Percentiles rank a stretch among this genome's conserved stretches.
These are phyloP conservation scores for Pseudocercospora pini-densiflorae DNA, from an alignment of 2,329 filamentous ascomycete species.

Conservation along the genomic window DNA sequence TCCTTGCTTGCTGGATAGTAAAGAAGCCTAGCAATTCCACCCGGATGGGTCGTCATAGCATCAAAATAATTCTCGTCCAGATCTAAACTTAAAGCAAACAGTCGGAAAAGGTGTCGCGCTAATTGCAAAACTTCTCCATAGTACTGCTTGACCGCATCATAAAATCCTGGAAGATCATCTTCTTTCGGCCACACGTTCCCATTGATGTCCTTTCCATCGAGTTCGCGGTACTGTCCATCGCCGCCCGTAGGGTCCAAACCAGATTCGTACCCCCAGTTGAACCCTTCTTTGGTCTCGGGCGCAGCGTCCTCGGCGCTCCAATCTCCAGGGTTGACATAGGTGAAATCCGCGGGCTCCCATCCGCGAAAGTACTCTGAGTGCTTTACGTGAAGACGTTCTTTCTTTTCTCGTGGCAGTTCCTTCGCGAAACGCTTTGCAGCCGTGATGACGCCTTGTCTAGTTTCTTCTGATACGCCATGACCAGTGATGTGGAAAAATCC, in stretches of 20 bases:
- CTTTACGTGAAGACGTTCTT: conserved; percentile 46
- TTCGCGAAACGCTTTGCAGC: conserved; percentile 46
- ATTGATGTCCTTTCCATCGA: conserved; percentile 45
- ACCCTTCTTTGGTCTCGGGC: conserved; percentile 48
- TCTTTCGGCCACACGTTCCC: conserved; percentile 48
- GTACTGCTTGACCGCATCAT: conserved; percentile 43
- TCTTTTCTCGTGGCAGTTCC: conserved; percentile 39
- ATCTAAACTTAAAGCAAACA: conserved; percentile 47
- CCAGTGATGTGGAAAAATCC: conserved; percentile 49
- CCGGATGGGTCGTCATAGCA: conserved; percentile 45
- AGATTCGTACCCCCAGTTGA: conserved; percentile 50
- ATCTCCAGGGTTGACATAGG: conserved; percentile 44
- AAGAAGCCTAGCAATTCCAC: conserved; percentile 46
- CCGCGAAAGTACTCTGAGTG: conserved; percentile 47
- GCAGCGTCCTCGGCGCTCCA: conserved; percentile 30
- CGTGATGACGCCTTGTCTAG: conserved; percentile 39
- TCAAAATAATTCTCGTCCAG: conserved; percentile 48
- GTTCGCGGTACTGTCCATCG: conserved; percentile 47
- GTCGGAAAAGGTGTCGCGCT: conserved; percentile 46
- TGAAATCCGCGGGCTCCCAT: conserved; percentile 48
- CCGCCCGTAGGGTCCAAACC: conserved; percentile 46
- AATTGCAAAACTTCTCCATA: conserved; percentile 45
- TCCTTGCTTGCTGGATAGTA: conserved; percentile 44
- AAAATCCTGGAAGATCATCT: conserved; percentile 46
- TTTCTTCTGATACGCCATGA: conserved; percentile 40